These are phyloP conservation scores for Neurospora cerealis DNA, from an alignment of 495 filamentous ascomycete species.

Conservation along the genomic window DNA sequence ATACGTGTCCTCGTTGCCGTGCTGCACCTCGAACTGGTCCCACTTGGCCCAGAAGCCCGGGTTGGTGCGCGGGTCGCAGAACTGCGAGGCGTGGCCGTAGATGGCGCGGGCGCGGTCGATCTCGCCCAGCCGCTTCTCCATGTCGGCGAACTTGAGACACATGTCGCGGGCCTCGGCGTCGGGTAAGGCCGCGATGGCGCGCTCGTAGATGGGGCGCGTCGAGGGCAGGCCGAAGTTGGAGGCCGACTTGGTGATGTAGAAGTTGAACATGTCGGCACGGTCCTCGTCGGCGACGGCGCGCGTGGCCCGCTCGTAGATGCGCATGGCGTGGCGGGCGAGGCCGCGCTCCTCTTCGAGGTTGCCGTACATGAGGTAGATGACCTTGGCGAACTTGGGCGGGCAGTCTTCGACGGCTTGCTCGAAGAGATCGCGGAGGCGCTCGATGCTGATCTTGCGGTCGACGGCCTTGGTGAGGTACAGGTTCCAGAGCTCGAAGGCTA, in stretches of 20 bases:
- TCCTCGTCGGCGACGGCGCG: slow-evolving; percentile 94
- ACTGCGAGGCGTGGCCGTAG: slow-evolving; percentile 93
- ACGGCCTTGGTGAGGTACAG: slow-evolving; percentile 95
- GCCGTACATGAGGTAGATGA: slow-evolving; percentile 96
- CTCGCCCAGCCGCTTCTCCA: slow-evolving; percentile 93
- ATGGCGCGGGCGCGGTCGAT: slow-evolving; percentile 94
- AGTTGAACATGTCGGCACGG: slow-evolving; percentile 95
- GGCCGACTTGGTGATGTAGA: slow-evolving; percentile 98
- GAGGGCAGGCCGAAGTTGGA: slow-evolving; percentile 96
- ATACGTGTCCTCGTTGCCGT: slow-evolving; percentile 98
- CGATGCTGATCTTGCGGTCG: slow-evolving; percentile 88
- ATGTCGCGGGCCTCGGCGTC: slow-evolving; percentile 93
- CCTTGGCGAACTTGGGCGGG: slow-evolving; percentile 91
- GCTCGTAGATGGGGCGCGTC: slow-evolving; percentile 93
- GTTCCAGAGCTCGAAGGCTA: slow-evolving; percentile 98
- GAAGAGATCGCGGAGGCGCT: slow-evolving; percentile 89
- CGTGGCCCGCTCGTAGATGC: slow-evolving; percentile 96
- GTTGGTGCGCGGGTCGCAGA: slow-evolving; percentile 88
- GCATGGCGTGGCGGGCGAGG: slow-evolving; percentile 94
- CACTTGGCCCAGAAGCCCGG: slow-evolving; percentile 91
- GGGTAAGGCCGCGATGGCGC: slow-evolving; percentile 81
- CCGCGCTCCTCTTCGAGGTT: slow-evolving; percentile 95
- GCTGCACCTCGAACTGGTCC: slow-evolving; percentile 93
- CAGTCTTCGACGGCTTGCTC: slow-evolving; percentile 94
- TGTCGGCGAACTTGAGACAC: slow-evolving; percentile 98